Evolutionary conservation across 2,329 filamentous ascomycete species (phyloP).

Genomic region (Fusarium acutatum): DNA sequence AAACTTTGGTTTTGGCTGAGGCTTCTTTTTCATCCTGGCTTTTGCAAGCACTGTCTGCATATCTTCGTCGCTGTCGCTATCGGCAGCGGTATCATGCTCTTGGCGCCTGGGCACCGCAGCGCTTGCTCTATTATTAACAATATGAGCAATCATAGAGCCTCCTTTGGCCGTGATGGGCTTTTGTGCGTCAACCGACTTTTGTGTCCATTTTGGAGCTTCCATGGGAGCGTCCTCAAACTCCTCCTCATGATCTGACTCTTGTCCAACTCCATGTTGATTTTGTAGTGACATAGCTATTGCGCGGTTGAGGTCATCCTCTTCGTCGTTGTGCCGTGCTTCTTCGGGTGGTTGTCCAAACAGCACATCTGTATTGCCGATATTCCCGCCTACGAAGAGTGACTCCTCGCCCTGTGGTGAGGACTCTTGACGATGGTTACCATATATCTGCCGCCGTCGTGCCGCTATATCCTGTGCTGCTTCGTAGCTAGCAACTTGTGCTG

Average conservation of each 20-base stretch:
- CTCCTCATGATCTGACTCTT: slow-evolving; percentile 51
- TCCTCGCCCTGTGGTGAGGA: slow-evolving; percentile 48
- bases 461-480: slow-evolving; percentile 41
- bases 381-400: slow-evolving; percentile 57
- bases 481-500: slow-evolving; percentile 31
- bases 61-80: slow-evolving; percentile 83
- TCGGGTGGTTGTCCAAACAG: slow-evolving; percentile 45
- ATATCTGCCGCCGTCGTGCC: slow-evolving; percentile 41
- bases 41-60: slow-evolving; percentile 78
- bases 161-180: slow-evolving; percentile 61
- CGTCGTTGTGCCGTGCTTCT: slow-evolving; percentile 50
- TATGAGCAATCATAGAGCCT: slow-evolving; percentile 73
- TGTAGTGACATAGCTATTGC: slow-evolving; percentile 88
- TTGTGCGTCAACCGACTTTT: slow-evolving; percentile 59
- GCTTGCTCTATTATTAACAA: slow-evolving; percentile 77
- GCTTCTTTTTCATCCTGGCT: slow-evolving; percentile 68
- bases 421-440: slow-evolving; percentile 30
- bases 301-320: slow-evolving; percentile 72
- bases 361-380: slow-evolving; percentile 35
- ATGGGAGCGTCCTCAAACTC: slow-evolving; percentile 61
- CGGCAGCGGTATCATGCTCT: slow-evolving; percentile 25
- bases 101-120: slow-evolving; percentile 61
- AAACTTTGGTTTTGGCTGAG: slow-evolving; percentile 50
- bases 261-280: slow-evolving; percentile 60
- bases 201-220: slow-evolving; percentile 61